phyloP scores from a whole-genome alignment of 345 rosid species.

The Eucalyptus virginea region DNA sequence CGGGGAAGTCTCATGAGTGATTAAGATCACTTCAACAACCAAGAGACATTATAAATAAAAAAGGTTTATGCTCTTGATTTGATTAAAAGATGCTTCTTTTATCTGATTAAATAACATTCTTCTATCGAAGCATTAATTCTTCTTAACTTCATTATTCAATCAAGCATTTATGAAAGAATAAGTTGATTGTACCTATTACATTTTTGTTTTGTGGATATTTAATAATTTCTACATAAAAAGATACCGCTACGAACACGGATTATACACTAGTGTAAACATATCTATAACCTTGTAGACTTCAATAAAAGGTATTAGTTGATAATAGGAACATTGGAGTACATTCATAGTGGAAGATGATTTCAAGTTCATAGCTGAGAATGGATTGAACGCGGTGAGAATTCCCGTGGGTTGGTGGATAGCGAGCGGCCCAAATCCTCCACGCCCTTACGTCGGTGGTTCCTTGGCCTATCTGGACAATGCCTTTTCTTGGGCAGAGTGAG shows the following conservation, averaged over 20 bases:
- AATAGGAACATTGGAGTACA: conserved; percentile 52
- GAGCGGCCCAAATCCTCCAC: conserved; percentile 43
- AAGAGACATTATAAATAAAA: no score
- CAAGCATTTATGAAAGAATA: background rate
- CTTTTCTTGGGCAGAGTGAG: conserved; percentile 49
- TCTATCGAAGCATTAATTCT: background rate
- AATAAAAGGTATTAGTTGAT: background rate
- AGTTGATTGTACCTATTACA: background rate
- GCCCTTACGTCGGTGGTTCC: conserved; percentile 49
- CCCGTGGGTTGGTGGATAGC: conserved; percentile 75
- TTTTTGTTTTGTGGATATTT: background rate
- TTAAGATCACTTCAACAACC: no score
- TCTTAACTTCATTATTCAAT: background rate
- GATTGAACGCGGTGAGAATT: conserved; percentile 40
- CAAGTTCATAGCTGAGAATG: conserved; percentile 33
- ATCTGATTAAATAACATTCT: background rate
- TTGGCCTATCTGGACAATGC: conserved; percentile 41
- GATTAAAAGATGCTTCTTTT: background rate
- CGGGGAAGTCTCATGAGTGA: no score
- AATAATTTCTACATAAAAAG: background rate
- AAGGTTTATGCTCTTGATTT: background rate
- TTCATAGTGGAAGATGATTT: conserved; percentile 50
- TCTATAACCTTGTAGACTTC: background rate
- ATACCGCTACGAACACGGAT: background rate
- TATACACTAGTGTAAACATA: background rate